These are phyloP conservation scores for Diospyros kaki DNA, from an alignment of 148 eudicot species.

Conservation along the genomic window DNA sequence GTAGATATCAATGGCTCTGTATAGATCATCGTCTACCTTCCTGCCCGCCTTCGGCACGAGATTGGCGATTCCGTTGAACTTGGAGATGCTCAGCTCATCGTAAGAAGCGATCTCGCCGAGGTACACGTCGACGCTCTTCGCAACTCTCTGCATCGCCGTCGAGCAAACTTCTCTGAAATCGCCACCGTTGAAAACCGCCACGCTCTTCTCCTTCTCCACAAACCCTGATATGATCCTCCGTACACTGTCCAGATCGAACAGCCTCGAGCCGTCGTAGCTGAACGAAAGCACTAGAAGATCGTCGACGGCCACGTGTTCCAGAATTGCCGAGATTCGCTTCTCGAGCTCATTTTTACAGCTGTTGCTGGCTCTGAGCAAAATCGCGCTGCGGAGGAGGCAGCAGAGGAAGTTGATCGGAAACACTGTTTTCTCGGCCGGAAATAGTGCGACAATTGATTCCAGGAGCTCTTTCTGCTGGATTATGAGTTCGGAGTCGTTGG, in stretches of 20 bases:
- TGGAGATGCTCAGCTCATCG: constrained; percentile 69
- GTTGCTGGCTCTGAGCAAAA: constrained; percentile 45
- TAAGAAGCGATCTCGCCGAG: constrained; percentile 75
- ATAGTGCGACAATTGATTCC: constrained; percentile 49
- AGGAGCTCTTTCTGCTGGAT: constrained; percentile 45
- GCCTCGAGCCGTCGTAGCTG: constrained; percentile 66
- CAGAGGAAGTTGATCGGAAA: constrained; percentile 80
- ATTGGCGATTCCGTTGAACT: constrained; percentile 87
- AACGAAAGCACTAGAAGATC: constrained; percentile 71
- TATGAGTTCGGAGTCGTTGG: constrained; percentile 31
- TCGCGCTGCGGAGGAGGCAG: constrained; percentile 68
- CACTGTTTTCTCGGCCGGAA: constrained; percentile 66
- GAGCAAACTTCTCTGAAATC: constrained; percentile 65
- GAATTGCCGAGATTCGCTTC: constrained; percentile 55
- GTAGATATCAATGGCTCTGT: constrained; percentile 87
- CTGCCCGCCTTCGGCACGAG: constrained; percentile 79
- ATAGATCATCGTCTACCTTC: constrained; percentile 79
- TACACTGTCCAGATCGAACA: constrained; percentile 84
- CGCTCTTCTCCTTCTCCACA: constrained; percentile 77
- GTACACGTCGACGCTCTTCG: constrained; percentile 79
- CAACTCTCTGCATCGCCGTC: constrained; percentile 59
- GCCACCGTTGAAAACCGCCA: constrained; percentile 81
- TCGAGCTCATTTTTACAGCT: constrained; percentile 66
- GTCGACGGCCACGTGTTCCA: constrained; percentile 78
- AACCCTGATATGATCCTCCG: constrained; percentile 71